Percentiles rank a stretch among this genome's conserved stretches.
Evolutionary conservation across 2,329 filamentous ascomycete genomes (phyloP).

Genomic region (Diaporthe destruens): DNA sequence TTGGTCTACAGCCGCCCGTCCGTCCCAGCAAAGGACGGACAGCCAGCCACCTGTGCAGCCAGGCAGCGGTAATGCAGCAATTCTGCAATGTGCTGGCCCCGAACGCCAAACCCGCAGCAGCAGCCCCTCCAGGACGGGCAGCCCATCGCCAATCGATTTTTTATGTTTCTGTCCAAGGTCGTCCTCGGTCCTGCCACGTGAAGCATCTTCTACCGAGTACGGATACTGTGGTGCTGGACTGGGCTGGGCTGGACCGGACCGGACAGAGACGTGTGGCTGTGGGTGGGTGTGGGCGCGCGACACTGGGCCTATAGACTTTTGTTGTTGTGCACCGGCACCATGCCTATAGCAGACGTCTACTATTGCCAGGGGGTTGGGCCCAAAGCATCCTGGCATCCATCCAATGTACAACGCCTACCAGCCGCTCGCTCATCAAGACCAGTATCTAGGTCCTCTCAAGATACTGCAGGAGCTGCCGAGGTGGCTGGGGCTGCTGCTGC

Average conservation of each 20-base stretch:
- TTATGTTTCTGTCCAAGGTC: neutral
- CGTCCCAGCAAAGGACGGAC: no score
- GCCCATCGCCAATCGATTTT: slow-evolving; percentile 5
- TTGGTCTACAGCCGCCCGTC: neutral
- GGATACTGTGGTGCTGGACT: no score
- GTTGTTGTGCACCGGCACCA: neutral
- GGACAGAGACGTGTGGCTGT: neutral
- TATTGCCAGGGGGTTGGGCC: neutral
- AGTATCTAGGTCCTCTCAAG: no score
- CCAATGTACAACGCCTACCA: neutral
- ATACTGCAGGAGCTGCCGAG: neutral
- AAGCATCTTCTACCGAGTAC: neutral
- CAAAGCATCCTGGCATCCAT: neutral
- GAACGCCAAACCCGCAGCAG: neutral
- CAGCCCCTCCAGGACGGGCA: no score
- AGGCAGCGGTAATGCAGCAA: neutral
- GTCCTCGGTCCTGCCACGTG: slow-evolving; percentile 17
- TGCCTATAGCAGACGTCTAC: neutral
- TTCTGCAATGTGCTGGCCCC: slow-evolving; percentile 7
- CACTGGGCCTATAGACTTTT: neutral
- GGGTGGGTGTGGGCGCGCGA: neutral
- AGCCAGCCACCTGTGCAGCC: no score
- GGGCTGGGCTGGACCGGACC: no score
- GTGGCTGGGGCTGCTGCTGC: slow-evolving; percentile 21
- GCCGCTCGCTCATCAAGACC: neutral